Percentiles rank a stretch among this genome's conserved stretches.
phyloP scores from a whole-genome alignment of 176 grass and related monocot genomes.

The Carex myosuroides region DNA sequence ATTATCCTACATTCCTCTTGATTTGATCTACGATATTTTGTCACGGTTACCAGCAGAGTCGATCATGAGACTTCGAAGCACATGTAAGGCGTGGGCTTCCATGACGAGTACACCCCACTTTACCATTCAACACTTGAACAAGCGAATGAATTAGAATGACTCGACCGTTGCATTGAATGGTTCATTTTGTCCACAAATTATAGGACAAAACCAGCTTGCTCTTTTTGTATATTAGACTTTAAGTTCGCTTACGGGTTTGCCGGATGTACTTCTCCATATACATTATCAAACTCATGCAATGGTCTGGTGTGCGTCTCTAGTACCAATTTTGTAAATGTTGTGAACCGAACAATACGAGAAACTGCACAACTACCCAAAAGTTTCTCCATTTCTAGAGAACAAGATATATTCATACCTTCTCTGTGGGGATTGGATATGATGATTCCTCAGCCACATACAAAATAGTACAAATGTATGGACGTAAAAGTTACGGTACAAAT shows the following conservation, averaged over 20 bases:
- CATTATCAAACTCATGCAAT: background rate
- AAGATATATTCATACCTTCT: background rate
- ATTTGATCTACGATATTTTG: background rate
- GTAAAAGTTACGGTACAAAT: background rate
- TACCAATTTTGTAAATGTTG: background rate
- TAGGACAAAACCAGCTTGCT: background rate
- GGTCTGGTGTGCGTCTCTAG: background rate
- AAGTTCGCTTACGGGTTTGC: background rate
- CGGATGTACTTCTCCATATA: background rate
- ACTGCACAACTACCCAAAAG: background rate
- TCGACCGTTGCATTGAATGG: background rate
- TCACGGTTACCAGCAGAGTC: background rate
- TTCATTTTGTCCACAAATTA: background rate
- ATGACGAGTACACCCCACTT: background rate
- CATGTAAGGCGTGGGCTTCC: background rate
- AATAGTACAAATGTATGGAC: background rate
- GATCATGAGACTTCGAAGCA: background rate
- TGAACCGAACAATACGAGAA: background rate
- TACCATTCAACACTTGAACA: background rate
- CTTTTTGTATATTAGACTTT: background rate
- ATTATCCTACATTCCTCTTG: background rate
- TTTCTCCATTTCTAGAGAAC: background rate
- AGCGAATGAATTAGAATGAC: background rate
- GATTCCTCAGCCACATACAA: background rate
- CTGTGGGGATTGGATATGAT: background rate